These are phyloP conservation scores for Phytophthora lateralis DNA, from an alignment of 352 stramenopile genomes.

Conservation along the genomic window DNA sequence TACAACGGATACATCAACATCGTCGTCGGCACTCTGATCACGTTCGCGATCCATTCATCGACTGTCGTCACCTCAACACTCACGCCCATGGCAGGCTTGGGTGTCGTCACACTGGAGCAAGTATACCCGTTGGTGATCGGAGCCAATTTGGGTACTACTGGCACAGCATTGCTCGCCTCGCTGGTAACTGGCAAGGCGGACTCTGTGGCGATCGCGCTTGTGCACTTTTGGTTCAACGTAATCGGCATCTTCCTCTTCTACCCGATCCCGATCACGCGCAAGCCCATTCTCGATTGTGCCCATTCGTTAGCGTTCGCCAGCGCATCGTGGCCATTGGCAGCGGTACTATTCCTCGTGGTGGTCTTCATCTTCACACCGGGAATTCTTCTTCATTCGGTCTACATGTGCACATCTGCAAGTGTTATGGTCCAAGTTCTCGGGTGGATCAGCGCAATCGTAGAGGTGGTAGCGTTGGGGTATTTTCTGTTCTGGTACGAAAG, in stretches of 20 bases:
- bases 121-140: constrained; percentile 90
- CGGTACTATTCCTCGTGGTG: constrained; percentile 46
- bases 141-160: constrained; percentile 90
- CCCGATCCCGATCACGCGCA: constrained; percentile 82
- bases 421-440: constrained; percentile 22
- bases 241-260: constrained; percentile 91
- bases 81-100: constrained; percentile 87
- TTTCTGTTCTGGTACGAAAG: constrained; percentile 41
- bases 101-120: constrained; percentile 81
- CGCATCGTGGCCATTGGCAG: constrained; percentile 47
- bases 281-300: constrained; percentile 67
- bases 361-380: constrained; percentile 46
- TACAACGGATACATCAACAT: constrained; percentile 90
- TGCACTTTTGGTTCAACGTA: constrained; percentile 92
- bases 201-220: constrained; percentile 84
- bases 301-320: constrained; percentile 59
- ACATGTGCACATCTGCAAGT: constrained; percentile 44
- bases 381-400: constrained; percentile 44
- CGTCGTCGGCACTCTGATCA: constrained; percentile 75
- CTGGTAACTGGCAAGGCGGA: constrained; percentile 75
- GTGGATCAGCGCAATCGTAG: constrained; percentile 26
- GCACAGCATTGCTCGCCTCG: constrained; percentile 83
- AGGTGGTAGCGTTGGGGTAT: constrained; percentile 9
- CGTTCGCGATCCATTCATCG: constrained; percentile 87
- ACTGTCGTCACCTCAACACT: constrained; percentile 87